Evolutionary conservation across 306 rosid genomes (phyloP).

Genomic region (Delonix regia): DNA sequence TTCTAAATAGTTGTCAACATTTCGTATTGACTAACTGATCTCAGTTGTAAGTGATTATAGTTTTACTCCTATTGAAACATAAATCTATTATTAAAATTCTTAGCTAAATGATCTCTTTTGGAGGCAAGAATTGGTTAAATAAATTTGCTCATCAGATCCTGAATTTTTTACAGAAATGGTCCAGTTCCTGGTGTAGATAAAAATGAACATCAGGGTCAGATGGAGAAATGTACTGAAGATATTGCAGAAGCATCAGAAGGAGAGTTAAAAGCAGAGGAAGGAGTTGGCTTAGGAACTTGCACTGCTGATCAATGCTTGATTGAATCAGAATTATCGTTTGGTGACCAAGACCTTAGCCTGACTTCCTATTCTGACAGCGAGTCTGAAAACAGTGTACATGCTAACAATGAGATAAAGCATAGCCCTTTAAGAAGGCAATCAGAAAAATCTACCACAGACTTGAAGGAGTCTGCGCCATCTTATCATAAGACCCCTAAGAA

Average conservation of each 20-base stretch:
- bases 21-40: slow-evolving; percentile 21
- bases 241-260: slow-evolving; percentile 32
- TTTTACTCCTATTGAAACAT: slow-evolving; percentile 13
- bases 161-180: slow-evolving; percentile 38
- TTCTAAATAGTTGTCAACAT: slow-evolving; percentile 19
- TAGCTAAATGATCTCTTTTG: slow-evolving; percentile 21
- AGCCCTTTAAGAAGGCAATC: slow-evolving; percentile 49
- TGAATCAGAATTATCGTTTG: slow-evolving; percentile 63
- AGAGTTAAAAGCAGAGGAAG: slow-evolving; percentile 36
- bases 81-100: slow-evolving; percentile 14
- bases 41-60: slow-evolving; percentile 19
- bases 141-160: slow-evolving; percentile 33
- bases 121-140: slow-evolving; percentile 15
- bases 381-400: slow-evolving; percentile 53
- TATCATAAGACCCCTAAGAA: slow-evolving; percentile 40
- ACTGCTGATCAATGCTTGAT: slow-evolving; percentile 48
- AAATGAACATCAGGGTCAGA: slow-evolving; percentile 32
- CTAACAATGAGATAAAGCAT: slow-evolving; percentile 40
- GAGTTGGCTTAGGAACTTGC: slow-evolving; percentile 32
- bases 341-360: slow-evolving; percentile 63
- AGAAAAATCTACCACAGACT: slow-evolving; percentile 35
- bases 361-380: slow-evolving; percentile 65
- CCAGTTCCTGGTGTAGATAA: slow-evolving; percentile 33
- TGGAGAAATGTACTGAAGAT: slow-evolving; percentile 40
- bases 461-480: slow-evolving; percentile 42